Conservation (phyloP, 2,329 filamentous ascomycete species). For the Coniochaeta pulveracea region DNA sequence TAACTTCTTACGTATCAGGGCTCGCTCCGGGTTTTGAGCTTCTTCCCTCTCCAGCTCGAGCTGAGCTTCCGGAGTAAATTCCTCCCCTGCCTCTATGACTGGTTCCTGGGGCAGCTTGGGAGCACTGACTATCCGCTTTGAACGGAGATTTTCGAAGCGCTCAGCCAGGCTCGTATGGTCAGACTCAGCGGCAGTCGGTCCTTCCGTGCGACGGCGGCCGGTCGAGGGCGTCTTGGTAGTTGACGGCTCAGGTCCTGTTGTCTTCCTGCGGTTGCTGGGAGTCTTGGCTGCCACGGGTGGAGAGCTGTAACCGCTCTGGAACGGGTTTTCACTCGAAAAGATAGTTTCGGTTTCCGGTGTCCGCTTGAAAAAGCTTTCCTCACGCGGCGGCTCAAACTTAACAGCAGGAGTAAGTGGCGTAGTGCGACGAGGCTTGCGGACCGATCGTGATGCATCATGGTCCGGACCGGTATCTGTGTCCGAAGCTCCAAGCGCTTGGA, state of each 20-base stretch:
- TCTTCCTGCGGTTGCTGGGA: conserved; percentile 36
- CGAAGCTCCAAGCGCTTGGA: conserved; percentile 37
- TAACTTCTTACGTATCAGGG: conserved; percentile 29
- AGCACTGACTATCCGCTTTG: conserved; percentile 21
- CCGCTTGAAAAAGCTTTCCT: conserved; percentile 28
- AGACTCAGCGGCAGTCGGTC: conserved; percentile 34
- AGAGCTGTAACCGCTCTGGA: conserved; percentile 75
- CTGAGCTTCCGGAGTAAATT: conserved; percentile 88
- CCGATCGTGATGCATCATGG: conserved; percentile 29
- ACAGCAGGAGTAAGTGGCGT: conserved; percentile 36
- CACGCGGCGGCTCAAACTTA: conserved; percentile 42
- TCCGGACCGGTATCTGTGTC: conserved; percentile 39
- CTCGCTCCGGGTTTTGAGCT: conserved; percentile 38
- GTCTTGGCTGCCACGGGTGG: conserved; percentile 32
- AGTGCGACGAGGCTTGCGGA: conserved; percentile 35
- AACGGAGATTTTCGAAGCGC: conserved; percentile 46
- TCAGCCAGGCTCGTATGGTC: conserved; percentile 41
- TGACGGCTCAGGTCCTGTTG: conserved; percentile 26
- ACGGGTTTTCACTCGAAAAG: conserved; percentile 86
- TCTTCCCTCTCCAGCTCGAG: conserved; percentile 66
- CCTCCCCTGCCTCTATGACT: conserved; percentile 61
- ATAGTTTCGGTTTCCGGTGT: conserved; percentile 44
- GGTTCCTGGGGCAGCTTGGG: conserved; percentile 18
- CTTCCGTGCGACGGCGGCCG: conserved; percentile 33
- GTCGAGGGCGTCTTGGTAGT: conserved; percentile 25